These are phyloP conservation scores for Orbilia blumenaviensis DNA, from an alignment of 2,329 filamentous ascomycete species.

Conservation along the genomic window DNA sequence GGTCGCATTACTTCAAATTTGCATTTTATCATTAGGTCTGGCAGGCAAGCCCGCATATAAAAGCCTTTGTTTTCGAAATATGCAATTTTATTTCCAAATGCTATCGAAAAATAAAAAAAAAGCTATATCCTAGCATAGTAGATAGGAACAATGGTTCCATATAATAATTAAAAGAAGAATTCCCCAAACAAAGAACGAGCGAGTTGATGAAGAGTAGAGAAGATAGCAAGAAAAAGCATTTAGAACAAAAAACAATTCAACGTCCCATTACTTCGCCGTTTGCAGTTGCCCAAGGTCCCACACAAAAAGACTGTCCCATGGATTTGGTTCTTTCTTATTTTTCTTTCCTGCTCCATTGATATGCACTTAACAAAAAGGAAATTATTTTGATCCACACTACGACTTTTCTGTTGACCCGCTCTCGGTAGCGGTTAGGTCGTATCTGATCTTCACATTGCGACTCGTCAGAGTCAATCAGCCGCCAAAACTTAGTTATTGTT, in stretches of 20 bases:
- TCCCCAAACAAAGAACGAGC: background rate
- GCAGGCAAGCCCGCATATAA: background rate
- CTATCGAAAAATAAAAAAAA: background rate
- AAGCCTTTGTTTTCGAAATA: background rate
- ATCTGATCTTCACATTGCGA: background rate
- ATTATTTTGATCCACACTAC: background rate
- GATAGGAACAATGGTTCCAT: background rate
- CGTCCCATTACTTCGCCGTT: background rate
- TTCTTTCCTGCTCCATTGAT: background rate
- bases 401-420: background rate
- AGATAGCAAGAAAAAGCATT: background rate
- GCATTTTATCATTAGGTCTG: background rate
- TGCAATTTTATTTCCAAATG: background rate
- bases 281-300: background rate
- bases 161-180: background rate
- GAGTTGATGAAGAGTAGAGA: background rate
- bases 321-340: background rate
- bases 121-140: background rate
- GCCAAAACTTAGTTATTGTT: slow-evolving; percentile 76
- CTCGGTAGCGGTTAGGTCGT: background rate
- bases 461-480: background rate
- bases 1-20: background rate
- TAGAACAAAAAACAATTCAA: background rate
- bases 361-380: background rate
- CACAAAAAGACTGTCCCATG: background rate